Evolutionary conservation across 1,284 basidiomycete species (phyloP).

Genomic region (Fomitiporia mediterranea): DNA sequence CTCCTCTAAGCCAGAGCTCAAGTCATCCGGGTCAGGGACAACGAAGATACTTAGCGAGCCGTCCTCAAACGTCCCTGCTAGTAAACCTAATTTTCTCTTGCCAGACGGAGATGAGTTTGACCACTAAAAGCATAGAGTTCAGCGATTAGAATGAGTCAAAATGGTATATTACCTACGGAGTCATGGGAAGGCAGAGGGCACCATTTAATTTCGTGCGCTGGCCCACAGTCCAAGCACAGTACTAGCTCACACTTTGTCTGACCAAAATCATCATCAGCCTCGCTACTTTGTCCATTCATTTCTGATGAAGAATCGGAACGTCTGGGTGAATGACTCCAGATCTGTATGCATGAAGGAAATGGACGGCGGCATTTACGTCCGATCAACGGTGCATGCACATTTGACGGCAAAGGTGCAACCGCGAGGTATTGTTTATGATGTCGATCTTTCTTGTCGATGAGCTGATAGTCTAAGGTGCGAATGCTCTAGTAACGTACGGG

Average conservation of each 20-base stretch:
- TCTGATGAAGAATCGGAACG: background rate
- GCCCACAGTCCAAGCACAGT: constrained; percentile 71
- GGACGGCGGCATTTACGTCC: constrained; percentile 51
- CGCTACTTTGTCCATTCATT: constrained; percentile 22
- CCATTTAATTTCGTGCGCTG: constrained; percentile 80
- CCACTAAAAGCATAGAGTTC: constrained; percentile 9
- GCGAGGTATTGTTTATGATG: constrained; percentile 73
- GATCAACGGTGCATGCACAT: constrained; percentile 52
- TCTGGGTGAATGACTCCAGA: constrained; percentile 47
- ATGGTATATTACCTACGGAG: constrained; percentile 26
- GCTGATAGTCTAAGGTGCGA: background rate
- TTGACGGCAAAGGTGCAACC: constrained; percentile 69
- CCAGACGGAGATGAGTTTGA: constrained; percentile 6
- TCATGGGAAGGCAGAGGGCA: constrained; percentile 83
- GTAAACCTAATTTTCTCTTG: constrained; percentile 70
- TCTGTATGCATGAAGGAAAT: constrained; percentile 59
- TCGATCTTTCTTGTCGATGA: constrained; percentile 36
- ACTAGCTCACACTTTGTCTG: constrained; percentile 67
- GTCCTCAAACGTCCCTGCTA: constrained; percentile 81
- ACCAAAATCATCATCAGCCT: constrained; percentile 29
- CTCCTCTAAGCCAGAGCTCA: constrained; percentile 31
- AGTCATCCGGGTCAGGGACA: constrained; percentile 69
- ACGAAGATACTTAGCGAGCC: constrained; percentile 73
- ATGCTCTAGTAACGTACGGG: constrained; percentile 36
- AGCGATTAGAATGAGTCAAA: background rate